Conservation (phyloP, 1,284 basidiomycete species). For the Cronartium ribicola region DNA sequence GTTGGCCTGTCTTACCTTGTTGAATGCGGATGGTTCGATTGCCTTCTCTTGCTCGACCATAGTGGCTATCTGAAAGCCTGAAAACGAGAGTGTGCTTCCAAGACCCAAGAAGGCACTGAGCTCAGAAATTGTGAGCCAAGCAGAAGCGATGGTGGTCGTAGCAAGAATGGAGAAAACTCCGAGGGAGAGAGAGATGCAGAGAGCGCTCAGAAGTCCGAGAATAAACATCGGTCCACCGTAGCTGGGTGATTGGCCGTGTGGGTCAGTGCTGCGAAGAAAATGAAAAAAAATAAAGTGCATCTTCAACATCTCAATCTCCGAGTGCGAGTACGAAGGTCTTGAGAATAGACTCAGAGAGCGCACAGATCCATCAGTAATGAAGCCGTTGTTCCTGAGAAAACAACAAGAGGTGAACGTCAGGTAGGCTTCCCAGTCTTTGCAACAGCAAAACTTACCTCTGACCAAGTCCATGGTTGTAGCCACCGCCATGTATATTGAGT, state of each 20-base stretch:
- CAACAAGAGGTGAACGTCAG: neutral
- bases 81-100: neutral
- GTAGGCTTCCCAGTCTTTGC: neutral
- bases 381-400: slow-evolving; percentile 19
- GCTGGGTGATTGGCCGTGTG: neutral
- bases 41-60: neutral
- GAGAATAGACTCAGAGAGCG: neutral
- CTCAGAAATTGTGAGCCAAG: slow-evolving; percentile 25
- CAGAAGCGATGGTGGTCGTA: neutral
- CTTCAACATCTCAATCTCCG: too few species aligned
- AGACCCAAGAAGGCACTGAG: slow-evolving; percentile 4
- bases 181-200: slow-evolving; percentile 16
- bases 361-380: slow-evolving; percentile 31
- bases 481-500: slow-evolving; percentile 9
- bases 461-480: slow-evolving; percentile 10
- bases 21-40: slow-evolving; percentile 18
- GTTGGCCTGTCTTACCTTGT: slow-evolving; percentile 8
- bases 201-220: slow-evolving; percentile 11
- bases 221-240: slow-evolving; percentile 3
- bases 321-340: too few species aligned
- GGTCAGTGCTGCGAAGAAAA: slow-evolving; percentile 10
- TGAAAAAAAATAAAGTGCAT: too few species aligned
- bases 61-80: neutral
- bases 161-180: slow-evolving; percentile 12
- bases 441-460: neutral